A percentile compares a stretch with the other conserved stretches of the same genome.
These are phyloP conservation scores for Hirschioporus abietinus DNA, from an alignment of 768 basidiomycete species.

Conservation along the genomic window DNA sequence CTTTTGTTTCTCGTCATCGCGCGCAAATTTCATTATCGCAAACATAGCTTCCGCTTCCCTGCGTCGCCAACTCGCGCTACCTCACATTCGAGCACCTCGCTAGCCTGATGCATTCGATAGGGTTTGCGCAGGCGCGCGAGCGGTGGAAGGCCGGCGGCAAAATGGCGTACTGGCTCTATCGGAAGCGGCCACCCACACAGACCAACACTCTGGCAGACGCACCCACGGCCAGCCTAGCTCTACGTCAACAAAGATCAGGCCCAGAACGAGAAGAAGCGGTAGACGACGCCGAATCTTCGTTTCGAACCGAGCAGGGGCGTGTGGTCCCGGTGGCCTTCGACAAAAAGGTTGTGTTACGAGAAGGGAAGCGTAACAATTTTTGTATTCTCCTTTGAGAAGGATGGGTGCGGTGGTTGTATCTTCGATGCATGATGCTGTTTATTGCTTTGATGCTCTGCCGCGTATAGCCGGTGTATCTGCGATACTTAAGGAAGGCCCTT, in stretches of 20 bases:
- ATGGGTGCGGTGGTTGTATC: background rate
- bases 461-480: background rate
- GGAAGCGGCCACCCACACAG: conserved; percentile 28
- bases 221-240: background rate
- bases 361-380: conserved; percentile 80
- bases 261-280: background rate
- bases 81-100: conserved; percentile 54
- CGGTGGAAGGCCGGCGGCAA: conserved; percentile 29
- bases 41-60: conserved; percentile 73
- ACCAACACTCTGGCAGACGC: background rate
- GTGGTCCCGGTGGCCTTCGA: conserved; percentile 24
- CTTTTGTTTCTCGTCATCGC: conserved; percentile 1
- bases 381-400: conserved; percentile 38
- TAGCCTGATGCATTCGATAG: conserved; percentile 39
- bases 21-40: conserved; percentile 16
- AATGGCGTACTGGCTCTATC: conserved; percentile 84
- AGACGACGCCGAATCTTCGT: background rate
- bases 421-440: background rate
- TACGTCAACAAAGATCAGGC: background rate
- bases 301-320: background rate
- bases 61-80: conserved; percentile 83
- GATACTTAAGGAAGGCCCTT: background rate
- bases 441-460: background rate
- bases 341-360: conserved; percentile 55
- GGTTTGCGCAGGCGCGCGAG: conserved; percentile 20